Percentiles rank a stretch among this genome's conserved stretches.
Conservation (phyloP, 306 rosid genomes). For the Biancaea sappan region DNA sequence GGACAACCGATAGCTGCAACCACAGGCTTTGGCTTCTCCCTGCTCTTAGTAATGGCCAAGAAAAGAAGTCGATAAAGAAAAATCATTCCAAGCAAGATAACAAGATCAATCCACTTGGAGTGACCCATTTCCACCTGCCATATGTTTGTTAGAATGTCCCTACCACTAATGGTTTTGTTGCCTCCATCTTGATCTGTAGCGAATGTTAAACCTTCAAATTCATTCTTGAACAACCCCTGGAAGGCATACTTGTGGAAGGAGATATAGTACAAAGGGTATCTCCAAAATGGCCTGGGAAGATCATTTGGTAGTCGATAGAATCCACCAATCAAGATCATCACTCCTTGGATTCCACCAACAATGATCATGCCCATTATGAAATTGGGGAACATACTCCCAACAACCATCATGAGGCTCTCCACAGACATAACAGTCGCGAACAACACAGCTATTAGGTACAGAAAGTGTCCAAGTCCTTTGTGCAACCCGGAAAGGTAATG, state of each 20-base stretch:
- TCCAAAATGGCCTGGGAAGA: conserved; percentile 44
- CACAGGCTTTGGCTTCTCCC: conserved; percentile 36
- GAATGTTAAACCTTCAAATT: conserved; percentile 40
- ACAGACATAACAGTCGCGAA: conserved; percentile 49
- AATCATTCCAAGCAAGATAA: conserved; percentile 47
- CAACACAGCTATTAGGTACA: conserved; percentile 39
- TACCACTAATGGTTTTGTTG: conserved; percentile 23
- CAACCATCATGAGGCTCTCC: conserved; percentile 74
- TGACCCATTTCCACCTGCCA: conserved; percentile 46
- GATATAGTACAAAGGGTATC: conserved; percentile 47
- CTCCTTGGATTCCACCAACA: conserved; percentile 65
- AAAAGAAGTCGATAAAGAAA: conserved; percentile 47
- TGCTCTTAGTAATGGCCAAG: conserved; percentile 38
- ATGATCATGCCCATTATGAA: conserved; percentile 64
- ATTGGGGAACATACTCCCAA: conserved; percentile 63
- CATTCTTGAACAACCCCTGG: conserved; percentile 56
- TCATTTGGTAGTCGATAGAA: conserved; percentile 50
- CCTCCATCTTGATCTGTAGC: background rate
- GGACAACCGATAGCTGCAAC: background rate
- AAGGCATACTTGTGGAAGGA: conserved; percentile 54
- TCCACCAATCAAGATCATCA: conserved; percentile 48
- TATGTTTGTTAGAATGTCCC: conserved; percentile 32
- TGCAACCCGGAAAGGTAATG: conserved; percentile 62
- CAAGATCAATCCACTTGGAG: conserved; percentile 59
- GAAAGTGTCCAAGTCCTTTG: conserved; percentile 39